Percentiles rank a stretch among this genome's conserved stretches.
These are phyloP conservation scores for Penicillium taxi DNA, from an alignment of 495 filamentous ascomycete genomes.

Conservation along the genomic window DNA sequence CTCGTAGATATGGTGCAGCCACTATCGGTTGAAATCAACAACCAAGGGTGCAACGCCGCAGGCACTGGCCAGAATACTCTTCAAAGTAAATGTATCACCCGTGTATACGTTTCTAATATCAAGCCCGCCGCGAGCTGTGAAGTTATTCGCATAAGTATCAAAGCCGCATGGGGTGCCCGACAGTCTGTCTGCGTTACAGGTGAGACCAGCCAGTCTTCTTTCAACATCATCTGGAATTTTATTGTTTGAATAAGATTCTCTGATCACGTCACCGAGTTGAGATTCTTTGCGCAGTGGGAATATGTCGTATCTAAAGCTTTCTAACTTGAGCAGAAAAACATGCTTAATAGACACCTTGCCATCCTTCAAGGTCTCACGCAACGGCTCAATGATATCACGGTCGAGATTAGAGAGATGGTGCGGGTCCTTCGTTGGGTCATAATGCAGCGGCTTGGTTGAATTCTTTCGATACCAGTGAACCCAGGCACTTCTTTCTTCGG, in stretches of 20 bases:
- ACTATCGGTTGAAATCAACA: slow-evolving; percentile 35
- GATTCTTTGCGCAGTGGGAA: slow-evolving; percentile 36
- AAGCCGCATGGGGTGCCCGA: slow-evolving; percentile 23
- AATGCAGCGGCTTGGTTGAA: slow-evolving; percentile 14
- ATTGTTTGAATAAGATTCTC: slow-evolving; percentile 16
- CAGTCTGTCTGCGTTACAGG: slow-evolving; percentile 26
- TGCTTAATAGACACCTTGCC: slow-evolving; percentile 28
- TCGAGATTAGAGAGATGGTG: slow-evolving; percentile 36
- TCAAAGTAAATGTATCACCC: slow-evolving; percentile 33
- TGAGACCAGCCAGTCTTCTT: slow-evolving; percentile 24
- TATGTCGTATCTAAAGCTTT: slow-evolving; percentile 38
- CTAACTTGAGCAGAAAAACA: slow-evolving; percentile 34
- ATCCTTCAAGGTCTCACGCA: slow-evolving; percentile 21
- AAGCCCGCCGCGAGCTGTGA: slow-evolving; percentile 27
- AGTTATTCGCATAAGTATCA: neutral
- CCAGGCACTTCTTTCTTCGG: slow-evolving; percentile 14
- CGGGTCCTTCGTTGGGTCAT: slow-evolving; percentile 31
- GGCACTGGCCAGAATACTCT: slow-evolving; percentile 31
- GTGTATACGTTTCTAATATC: slow-evolving; percentile 29
- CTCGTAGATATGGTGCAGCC: slow-evolving; percentile 33
- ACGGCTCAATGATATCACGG: slow-evolving; percentile 20
- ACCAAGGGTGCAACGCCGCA: slow-evolving; percentile 35
- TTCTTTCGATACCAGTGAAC: slow-evolving; percentile 22
- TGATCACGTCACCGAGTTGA: slow-evolving; percentile 15
- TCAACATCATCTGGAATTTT: slow-evolving; percentile 21